Conservation (phyloP, 2,329 filamentous ascomycete genomes). For the Sclerotinia subarctica region DNA sequence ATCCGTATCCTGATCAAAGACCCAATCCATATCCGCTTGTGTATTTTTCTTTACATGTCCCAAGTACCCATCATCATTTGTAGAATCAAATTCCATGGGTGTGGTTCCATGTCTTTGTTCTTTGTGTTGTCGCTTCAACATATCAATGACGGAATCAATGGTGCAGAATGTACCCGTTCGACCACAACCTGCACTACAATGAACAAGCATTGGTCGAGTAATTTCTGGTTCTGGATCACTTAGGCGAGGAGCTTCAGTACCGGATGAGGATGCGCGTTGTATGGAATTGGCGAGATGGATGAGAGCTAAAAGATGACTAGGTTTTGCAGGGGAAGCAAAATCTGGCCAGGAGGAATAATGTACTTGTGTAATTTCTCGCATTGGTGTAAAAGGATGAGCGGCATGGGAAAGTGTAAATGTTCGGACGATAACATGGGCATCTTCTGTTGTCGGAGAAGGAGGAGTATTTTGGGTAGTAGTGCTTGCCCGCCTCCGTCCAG, state of each 20-base stretch:
- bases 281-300: slow-evolving; percentile 84
- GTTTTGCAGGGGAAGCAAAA: slow-evolving; percentile 88
- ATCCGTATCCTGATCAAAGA: slow-evolving; percentile 69
- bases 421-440: slow-evolving; percentile 76
- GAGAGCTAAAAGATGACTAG: slow-evolving; percentile 78
- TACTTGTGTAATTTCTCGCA: slow-evolving; percentile 90
- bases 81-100: slow-evolving; percentile 43
- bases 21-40: slow-evolving; percentile 54
- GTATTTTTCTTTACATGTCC: slow-evolving; percentile 22
- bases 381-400: slow-evolving; percentile 73
- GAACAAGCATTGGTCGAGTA: slow-evolving; percentile 76
- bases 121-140: slow-evolving; percentile 80
- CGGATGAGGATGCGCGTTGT: slow-evolving; percentile 50
- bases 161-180: slow-evolving; percentile 96
- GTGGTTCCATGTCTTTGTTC: slow-evolving; percentile 37
- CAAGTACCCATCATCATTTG: slow-evolving; percentile 31
- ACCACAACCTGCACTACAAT: slow-evolving; percentile 94
- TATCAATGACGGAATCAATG: slow-evolving; percentile 91
- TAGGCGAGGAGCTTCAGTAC: slow-evolving; percentile 40
- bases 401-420: slow-evolving; percentile 82
- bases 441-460: slow-evolving; percentile 46
- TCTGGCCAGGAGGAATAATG: slow-evolving; percentile 98
- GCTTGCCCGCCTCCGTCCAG: slow-evolving; percentile 51
- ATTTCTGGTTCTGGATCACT: slow-evolving; percentile 57
- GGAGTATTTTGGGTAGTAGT: slow-evolving; percentile 48